Base-by-base conservation (phyloP, 2,329 filamentous ascomycete species). In the Neocucurbitaria cava region DNA sequence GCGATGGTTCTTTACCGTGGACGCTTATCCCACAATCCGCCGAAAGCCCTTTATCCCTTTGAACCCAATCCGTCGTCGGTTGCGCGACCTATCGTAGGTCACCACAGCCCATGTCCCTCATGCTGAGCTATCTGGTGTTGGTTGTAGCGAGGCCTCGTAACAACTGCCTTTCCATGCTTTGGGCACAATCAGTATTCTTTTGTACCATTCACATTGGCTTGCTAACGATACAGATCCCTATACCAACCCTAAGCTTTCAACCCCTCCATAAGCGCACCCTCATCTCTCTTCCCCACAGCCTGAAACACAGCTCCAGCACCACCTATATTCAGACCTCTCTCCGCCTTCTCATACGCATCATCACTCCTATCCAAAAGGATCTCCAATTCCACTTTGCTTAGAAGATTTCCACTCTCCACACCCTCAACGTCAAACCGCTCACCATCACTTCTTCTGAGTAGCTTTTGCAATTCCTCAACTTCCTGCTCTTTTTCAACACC, bases 251-350 rank as follows among this genome's bases (percentile, higher is more conserved):
- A 76, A 7, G 73, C 73, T 58, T 77, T 77, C 70, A 82, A 72
- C n/a, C 78, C 79, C 57, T 81, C 78, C 76, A 82, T 76, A 42
- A 82, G 65, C 20, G 76, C 79, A 3, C 79, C 79, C 46, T 84
- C 83, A 45, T 78, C 79, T 72, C 85, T 87, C n/a, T 91, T 96
- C 76, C 94, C 92, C 11, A 97, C 90, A 46, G 92, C 88, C 70
- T 85, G 85, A 71, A 92, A 96, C 0, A 80, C 75, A 43, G 71
- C 62, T 0, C 78, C 80, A 7, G 80, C 83, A 45, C 85, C 88
- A 1, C 87, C 87, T 64, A 88, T 84, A 64, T 92, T 91, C 44
- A 91, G 76, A 0, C 93, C 93, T 68, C 86, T 89, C 54, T 94
- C 92, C 1, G 93, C 93, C 50, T 85, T 83, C 35, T 84, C 85